Evolutionary conservation across 108 stramenopile species (phyloP), one percentile per base, ranked within the genome.

Genomic region (Cylindrotheca closterium): DNA sequence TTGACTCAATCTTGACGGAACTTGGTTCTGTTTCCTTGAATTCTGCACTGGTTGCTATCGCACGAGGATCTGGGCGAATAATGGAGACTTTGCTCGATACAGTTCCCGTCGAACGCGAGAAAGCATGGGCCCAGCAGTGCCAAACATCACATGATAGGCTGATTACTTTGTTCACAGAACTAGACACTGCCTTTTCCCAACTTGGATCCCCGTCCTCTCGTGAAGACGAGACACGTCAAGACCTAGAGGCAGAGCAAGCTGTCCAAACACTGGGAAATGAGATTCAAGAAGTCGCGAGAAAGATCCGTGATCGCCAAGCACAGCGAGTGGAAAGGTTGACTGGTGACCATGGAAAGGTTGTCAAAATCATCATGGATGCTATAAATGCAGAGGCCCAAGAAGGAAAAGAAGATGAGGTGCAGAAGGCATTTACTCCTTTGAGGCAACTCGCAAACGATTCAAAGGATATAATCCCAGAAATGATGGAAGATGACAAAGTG

Each of bases 71-170:
- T 33, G 91, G 91, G 18, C 70, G 91, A 49, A 72, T 85, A 15
- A 85, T 92, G 86, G 85, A 89, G 68, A 79, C 85, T 0, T 68
- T 92, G 47, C 34, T 92, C 2, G 91, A 92, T 64, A 85, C 87
- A 1, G 91, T 92, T n/a, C 91, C 91, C n/a, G 79, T 92, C 0
- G 91, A 92, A 49, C 74, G 78, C 32, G 91, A 92, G 61, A 64
- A 78, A 52, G 72, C 77, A 31, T 92, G 91, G 91, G 82, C 85
- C 8, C 68, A 60, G 29, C 87, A 88, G 62, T 92, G 91, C 50
- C 78, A 78, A 65, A 79, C 58, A 32, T 84, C 87, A 18, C 85
- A 88, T 34, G 79, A 87, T 59, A 70, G 87, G 34, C 67, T 92
- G 48, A 3, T 78, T 45, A 42, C 73, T 8, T 60, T 83, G 10